These are phyloP conservation scores for Onygenales sp. DNA, from an alignment of 2,329 filamentous ascomycete genomes.

Conservation along the genomic window DNA sequence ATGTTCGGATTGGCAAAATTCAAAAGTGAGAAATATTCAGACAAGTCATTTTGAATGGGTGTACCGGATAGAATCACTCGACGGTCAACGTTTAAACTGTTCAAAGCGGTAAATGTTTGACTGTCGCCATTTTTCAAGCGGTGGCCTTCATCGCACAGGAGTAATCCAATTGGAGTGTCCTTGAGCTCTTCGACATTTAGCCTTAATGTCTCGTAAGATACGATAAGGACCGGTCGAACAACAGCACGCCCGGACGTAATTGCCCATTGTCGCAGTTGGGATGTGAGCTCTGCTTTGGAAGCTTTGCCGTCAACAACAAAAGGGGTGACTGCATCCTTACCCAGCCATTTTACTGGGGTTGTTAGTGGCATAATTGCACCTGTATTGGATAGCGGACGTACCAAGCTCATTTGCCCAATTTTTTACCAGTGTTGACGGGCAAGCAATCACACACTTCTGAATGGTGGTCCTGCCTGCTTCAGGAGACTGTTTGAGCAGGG, in stretches of 20 bases:
- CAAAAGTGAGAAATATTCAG: constrained; percentile 91
- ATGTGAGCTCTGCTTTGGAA: constrained; percentile 81
- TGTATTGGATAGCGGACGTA: constrained; percentile 14
- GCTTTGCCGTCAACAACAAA: constrained; percentile 97
- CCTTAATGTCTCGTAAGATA: constrained; percentile 92
- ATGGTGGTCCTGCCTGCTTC: constrained; percentile 91
- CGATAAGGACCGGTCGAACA: constrained; percentile 87
- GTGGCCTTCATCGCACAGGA: constrained; percentile 95
- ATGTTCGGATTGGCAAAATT: constrained; percentile 94
- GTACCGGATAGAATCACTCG: constrained; percentile 94
- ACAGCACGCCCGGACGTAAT: constrained; percentile 83
- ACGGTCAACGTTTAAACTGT: constrained; percentile 78
- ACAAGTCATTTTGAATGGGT: constrained; percentile 96
- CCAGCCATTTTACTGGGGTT: constrained; percentile 75
- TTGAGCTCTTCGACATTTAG: constrained; percentile 85
- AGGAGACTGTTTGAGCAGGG: constrained; percentile 85
- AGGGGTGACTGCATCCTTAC: constrained; percentile 77
- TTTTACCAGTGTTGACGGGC: constrained; percentile 87
- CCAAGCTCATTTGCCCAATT: constrained; percentile 94
- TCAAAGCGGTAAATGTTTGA: constrained; percentile 86
- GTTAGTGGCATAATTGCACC: not conserved
- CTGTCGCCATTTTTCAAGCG: constrained; percentile 94
- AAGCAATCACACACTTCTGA: constrained; percentile 93
- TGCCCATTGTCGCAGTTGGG: constrained; percentile 89
- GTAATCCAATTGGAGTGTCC: constrained; percentile 78